Base-by-base conservation (phyloP, 306 rosid species). In the Cucurbita maxima region DNA sequence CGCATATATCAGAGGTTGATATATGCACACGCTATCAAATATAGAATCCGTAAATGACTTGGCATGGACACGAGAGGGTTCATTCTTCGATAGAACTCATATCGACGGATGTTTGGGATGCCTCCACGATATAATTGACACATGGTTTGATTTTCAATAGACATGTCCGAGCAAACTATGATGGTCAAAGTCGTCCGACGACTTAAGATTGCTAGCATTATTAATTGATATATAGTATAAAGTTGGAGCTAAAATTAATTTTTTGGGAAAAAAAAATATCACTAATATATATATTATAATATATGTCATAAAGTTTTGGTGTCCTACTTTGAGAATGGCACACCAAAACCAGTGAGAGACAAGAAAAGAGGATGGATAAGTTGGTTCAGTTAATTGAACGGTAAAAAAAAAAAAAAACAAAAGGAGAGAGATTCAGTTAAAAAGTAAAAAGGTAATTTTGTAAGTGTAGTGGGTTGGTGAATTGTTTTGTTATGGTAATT, bases 401-500 rank as follows among this genome's bases (percentile, higher is more conserved):
- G 36, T n/a, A 36, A 37, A 41, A 8, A 9, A 12, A 9, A 12
- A 9, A 36, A 37, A 20, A 8, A 9, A 12, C 1, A 8, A 16
- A 36, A 4, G 13, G 75, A 40, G 81, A 84, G 66, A 34, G 67
- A 19, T 30, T 30, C 34, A 30, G 34, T 30, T 30, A 30, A 30
- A 30, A 47, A 45, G 50, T 3, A 10, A 45, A 3, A 12, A 13
- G 12, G 30, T 83, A 79, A 86, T 86, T 87, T 81, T 50, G 87
- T 74, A 80, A 79, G 84, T 71, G 82, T 84, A 83, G 89, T 85
- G 83, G 80, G 85, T 88, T 78, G 88, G 98, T 90, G 98, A 48
- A 62, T 38, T 78, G 90, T 88, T 41, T 53, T 5, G 50, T 8
- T 6, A 1, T 8, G 45, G 54, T 79, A 82, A 51, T 36, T 25